Percentiles rank a stretch among this genome's conserved stretches.
Evolutionary conservation across 1,284 basidiomycete genomes (phyloP).

Genomic region (Moesziomyces antarcticus): DNA sequence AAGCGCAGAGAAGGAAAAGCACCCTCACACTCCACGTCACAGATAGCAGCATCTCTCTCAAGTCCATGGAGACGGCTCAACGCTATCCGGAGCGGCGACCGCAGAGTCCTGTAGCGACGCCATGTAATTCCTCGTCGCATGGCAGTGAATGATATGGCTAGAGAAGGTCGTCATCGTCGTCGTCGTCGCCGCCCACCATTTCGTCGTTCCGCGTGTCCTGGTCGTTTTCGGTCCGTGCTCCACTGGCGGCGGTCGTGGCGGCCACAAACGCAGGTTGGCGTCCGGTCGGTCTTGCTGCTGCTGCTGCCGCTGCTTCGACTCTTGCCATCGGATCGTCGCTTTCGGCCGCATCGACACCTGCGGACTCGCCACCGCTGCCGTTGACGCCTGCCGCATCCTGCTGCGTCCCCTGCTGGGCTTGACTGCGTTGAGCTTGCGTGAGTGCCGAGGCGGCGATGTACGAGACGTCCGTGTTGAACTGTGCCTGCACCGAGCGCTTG

Average conservation of each 20-base stretch:
- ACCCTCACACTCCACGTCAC: neutral
- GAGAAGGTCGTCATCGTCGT: conserved; percentile 66
- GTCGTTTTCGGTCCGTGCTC: conserved; percentile 72
- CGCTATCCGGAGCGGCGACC: no score
- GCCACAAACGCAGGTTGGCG: conserved; percentile 42
- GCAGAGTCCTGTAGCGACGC: no score
- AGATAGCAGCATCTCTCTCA: neutral
- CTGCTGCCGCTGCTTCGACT: conserved; percentile 60
- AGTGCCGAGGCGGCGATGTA: conserved; percentile 68
- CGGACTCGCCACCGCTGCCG: conserved; percentile 64
- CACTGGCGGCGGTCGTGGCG: conserved; percentile 71
- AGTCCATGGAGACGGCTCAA: no score
- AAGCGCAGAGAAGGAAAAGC: neutral
- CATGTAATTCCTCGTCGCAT: neutral
- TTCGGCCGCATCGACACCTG: conserved; percentile 66
- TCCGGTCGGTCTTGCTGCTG: conserved; percentile 10
- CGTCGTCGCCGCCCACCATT: conserved; percentile 54
- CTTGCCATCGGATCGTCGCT: conserved; percentile 73
- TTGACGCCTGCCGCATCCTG: conserved; percentile 52
- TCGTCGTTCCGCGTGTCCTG: conserved; percentile 48
- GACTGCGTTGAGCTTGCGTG: conserved; percentile 26
- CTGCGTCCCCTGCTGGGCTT: conserved; percentile 15
- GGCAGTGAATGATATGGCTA: conserved; percentile 8
- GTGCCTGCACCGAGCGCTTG: conserved; percentile 96
- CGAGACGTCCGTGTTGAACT: conserved; percentile 92